A percentile compares a stretch with the other conserved stretches of the same genome.
Conservation (phyloP, 2,329 filamentous ascomycete species). For the Penicillium digitatum region DNA sequence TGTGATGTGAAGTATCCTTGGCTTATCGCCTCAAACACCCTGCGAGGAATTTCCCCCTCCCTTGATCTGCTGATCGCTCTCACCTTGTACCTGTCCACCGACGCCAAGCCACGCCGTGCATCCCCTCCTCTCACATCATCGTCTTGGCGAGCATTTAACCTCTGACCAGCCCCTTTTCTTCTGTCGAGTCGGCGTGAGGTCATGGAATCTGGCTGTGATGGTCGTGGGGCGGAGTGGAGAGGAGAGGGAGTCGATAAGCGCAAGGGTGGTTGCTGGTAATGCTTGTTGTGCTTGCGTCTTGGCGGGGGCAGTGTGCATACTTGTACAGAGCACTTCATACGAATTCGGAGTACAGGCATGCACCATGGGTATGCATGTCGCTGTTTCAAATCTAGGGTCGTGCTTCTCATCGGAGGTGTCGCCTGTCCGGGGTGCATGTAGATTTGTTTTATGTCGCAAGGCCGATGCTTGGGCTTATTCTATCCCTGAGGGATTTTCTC, state of each 20-base stretch:
- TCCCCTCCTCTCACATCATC: slow-evolving; percentile 28
- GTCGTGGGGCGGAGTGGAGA: slow-evolving; percentile 14
- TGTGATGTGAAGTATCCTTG: not conserved
- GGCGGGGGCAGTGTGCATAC: slow-evolving; percentile 18
- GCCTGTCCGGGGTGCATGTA: not conserved
- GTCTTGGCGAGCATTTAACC: slow-evolving; percentile 21
- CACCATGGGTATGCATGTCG: not conserved
- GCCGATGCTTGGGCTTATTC: not conserved
- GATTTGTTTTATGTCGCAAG: not conserved
- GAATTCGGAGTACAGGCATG: too few species aligned
- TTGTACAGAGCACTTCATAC: not conserved
- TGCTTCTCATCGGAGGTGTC: not conserved
- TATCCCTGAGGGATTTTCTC: not conserved
- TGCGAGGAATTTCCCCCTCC: not conserved
- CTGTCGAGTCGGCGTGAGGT: not conserved
- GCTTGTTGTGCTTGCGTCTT: slow-evolving; percentile 12
- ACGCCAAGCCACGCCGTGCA: slow-evolving; percentile 29
- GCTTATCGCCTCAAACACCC: not conserved
- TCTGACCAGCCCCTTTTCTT: slow-evolving; percentile 6
- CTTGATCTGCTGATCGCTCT: slow-evolving; percentile 17
- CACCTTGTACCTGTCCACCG: slow-evolving; percentile 4
- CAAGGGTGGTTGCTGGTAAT: slow-evolving; percentile 12
- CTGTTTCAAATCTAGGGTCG: not conserved
- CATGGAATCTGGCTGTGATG: not conserved
- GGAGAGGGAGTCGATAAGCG: slow-evolving; percentile 4